Evolutionary conservation across 768 basidiomycete genomes (phyloP).

Genomic region (Serendipita sp.): DNA sequence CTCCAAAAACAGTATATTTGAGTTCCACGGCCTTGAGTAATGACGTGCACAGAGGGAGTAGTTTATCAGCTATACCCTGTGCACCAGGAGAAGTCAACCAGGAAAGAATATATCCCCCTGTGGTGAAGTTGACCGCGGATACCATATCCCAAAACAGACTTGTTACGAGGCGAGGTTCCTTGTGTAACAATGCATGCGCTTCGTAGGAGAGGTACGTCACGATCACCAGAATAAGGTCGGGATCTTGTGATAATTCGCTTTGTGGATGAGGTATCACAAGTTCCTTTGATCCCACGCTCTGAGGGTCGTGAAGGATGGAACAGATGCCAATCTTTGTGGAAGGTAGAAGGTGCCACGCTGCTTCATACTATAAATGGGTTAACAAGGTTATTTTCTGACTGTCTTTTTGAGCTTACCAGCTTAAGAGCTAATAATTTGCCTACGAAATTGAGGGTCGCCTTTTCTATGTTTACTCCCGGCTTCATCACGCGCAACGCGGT

Average conservation of each 20-base stretch:
- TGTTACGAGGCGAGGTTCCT: background rate
- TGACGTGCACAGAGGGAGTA: background rate
- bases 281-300: too few relatives aligned
- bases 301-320: too few relatives aligned
- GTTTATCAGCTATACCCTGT: background rate
- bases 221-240: background rate
- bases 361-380: background rate
- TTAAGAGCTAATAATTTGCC: background rate
- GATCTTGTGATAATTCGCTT: background rate
- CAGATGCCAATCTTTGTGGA: too few relatives aligned
- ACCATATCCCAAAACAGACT: too few relatives aligned
- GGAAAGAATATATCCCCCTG: background rate
- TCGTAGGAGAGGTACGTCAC: background rate
- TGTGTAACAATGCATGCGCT: background rate
- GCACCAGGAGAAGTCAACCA: background rate
- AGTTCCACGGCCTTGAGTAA: background rate
- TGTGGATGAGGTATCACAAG: background rate
- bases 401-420: background rate
- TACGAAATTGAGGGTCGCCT: background rate
- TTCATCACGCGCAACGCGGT: background rate
- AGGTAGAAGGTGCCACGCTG: background rate
- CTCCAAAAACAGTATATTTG: background rate
- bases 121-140: background rate
- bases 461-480: background rate
- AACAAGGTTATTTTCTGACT: too few relatives aligned